These are phyloP conservation scores for Clonostachys byssicola DNA, from an alignment of 2,329 filamentous ascomycete genomes.

Conservation along the genomic window DNA sequence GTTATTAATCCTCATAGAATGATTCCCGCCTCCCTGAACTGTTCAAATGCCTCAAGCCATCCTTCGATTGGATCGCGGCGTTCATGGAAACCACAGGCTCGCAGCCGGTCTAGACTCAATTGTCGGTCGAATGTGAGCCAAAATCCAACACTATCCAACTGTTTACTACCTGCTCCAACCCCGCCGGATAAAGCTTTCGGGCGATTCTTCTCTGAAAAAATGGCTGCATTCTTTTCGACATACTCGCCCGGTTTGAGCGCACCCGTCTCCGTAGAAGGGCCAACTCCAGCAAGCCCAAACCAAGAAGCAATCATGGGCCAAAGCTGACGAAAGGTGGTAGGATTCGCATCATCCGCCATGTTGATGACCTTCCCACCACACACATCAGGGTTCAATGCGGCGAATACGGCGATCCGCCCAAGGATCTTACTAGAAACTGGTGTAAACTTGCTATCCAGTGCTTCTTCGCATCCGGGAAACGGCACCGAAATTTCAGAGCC, in stretches of 20 bases:
- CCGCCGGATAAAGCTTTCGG: slow-evolving; percentile 18
- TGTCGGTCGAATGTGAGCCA: slow-evolving; percentile 44
- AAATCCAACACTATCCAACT: slow-evolving; percentile 37
- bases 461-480: slow-evolving; percentile 20
- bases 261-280: slow-evolving; percentile 5
- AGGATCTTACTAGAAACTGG: slow-evolving; percentile 22
- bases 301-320: slow-evolving; percentile 22
- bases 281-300: slow-evolving; percentile 21
- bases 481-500: slow-evolving; percentile 8
- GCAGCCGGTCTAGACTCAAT: slow-evolving; percentile 32
- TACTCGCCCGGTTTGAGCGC: slow-evolving; percentile 19
- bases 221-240: slow-evolving; percentile 15
- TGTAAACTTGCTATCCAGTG: slow-evolving; percentile 17
- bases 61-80: slow-evolving; percentile 27
- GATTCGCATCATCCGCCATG: slow-evolving; percentile 17
- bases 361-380: slow-evolving; percentile 23
- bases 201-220: slow-evolving; percentile 17
- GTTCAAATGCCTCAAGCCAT: slow-evolving; percentile 36
- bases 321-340: slow-evolving; percentile 17
- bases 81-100: slow-evolving; percentile 29
- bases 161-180: slow-evolving; percentile 26
- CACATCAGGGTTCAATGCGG: slow-evolving; percentile 14
- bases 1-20: slow-evolving; percentile 18
- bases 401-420: slow-evolving; percentile 20
- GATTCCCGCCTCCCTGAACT: slow-evolving; percentile 32